Base-by-base conservation (phyloP, 2,329 filamentous ascomycete species). In the Amauroascus verrucosus region DNA sequence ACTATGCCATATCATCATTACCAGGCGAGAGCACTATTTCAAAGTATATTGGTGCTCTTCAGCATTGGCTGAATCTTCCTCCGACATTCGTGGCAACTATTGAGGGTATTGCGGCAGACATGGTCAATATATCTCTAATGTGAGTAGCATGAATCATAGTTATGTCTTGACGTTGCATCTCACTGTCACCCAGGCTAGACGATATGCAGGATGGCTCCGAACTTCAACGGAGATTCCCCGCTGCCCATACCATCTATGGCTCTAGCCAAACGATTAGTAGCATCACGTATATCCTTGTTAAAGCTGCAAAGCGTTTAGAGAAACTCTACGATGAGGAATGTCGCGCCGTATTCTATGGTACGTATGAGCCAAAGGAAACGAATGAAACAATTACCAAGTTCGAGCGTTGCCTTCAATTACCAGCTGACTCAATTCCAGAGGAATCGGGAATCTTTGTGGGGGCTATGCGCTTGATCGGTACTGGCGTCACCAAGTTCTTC, bases 241-340 rank as follows among this genome's bases (percentile, higher is more conserved):
- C 74, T 3, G 72, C 75, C 0, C 75, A 78, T 62, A 70, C 65
- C 51, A 72, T 77, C 46, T 77, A 75, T 59, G 75, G 75, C 45
- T 68, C 65, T 5, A 69, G 74, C 11, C 75, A 77, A 56, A 75
- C 75, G 1, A 77, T 77, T 62, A 77, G 77, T 63, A 72, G 70
- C 9, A 74, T 74, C 37, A 77, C 75, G 57, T 75, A 74, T 53
- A 20, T 30, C 22, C 18, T 47, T 6, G 16, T 48, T 9, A 48
- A 32, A 26, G 49, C 40, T 9, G 40, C 13, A 3, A 28, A 45
- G 14, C 30, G n/a, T 11, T 14, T 51, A 18, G 40, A 37, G 13
- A n/a, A 6, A 18, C 38, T 51, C 5, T 2, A 35, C 6, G 37
- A 35, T 20, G 40, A 45, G n/a, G 28, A 37, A 16, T 44, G 49